A percentile compares a stretch with the other conserved stretches of the same genome.
Conservation (phyloP, 2,329 filamentous ascomycete species). For the Colletotrichum euphorbiae region DNA sequence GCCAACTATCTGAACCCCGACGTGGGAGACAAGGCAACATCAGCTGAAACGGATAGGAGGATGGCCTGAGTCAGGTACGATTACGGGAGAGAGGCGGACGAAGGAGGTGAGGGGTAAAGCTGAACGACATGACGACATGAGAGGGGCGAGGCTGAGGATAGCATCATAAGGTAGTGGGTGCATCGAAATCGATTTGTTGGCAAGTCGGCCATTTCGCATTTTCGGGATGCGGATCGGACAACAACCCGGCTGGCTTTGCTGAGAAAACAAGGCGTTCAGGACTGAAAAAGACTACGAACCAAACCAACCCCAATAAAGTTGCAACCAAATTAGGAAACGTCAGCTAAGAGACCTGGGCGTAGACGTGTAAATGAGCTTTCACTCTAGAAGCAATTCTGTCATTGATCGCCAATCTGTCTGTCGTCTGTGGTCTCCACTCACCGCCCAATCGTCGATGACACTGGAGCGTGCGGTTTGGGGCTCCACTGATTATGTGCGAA, state of each 20-base stretch:
- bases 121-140: slow-evolving; percentile 1
- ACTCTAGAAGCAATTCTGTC: slow-evolving; percentile 27
- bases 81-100: neutral
- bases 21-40: slow-evolving; percentile 63
- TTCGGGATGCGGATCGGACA: slow-evolving; percentile 24
- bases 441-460: slow-evolving; percentile 29
- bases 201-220: slow-evolving; percentile 14
- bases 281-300: slow-evolving; percentile 26
- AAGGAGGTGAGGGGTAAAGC: slow-evolving; percentile 1
- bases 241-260: slow-evolving; percentile 24
- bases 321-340: slow-evolving; percentile 9
- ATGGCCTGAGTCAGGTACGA: slow-evolving; percentile 49
- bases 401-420: slow-evolving; percentile 26
- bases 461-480: slow-evolving; percentile 15
- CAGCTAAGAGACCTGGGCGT: neutral
- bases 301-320: slow-evolving; percentile 23
- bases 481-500: slow-evolving; percentile 32
- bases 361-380: slow-evolving; percentile 20
- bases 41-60: slow-evolving; percentile 65
- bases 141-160: slow-evolving; percentile 2
- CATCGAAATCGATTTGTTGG: slow-evolving; percentile 26
- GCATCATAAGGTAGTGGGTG: slow-evolving; percentile 2
- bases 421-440: slow-evolving; percentile 33
- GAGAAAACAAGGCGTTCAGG: slow-evolving; percentile 35
- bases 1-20: slow-evolving; percentile 89